Base-by-base conservation (phyloP, 2,329 filamentous ascomycete genomes). In the Thielaviopsis populi region DNA sequence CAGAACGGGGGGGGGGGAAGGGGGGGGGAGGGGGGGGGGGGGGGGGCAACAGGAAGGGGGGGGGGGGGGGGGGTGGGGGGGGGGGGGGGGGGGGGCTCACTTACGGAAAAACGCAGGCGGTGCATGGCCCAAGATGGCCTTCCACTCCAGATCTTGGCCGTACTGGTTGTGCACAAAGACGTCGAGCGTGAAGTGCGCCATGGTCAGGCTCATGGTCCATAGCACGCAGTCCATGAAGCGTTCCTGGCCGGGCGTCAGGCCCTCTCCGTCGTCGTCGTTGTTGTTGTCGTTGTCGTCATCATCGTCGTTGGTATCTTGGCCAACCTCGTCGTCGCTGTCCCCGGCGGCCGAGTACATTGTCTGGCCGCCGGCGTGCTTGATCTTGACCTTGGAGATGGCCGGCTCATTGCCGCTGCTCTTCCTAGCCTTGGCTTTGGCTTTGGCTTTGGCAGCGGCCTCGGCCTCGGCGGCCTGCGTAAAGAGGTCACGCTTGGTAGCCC, bases 111-210 rank as follows among this genome's bases (percentile, higher is more conserved):
- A 62, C 0, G 83, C 80, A 48, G 77, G 78, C 1, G 74, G 70
- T 1, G 83, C 78, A 58, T 86, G 79, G 60, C 70, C 70, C 13
- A 78, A 68, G 2, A 90, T 79, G 27, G 76, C 73, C 0, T 70
- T 64, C 84, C 85, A 89, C 2, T 79, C 71, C 1, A 91, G 78
- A 1, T 83, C 79, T 67, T 84, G 78, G n/a, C 83, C 82, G 70
- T 89, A 94, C 73, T 94, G 89, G 69, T 86, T 80, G 72, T 90
- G 87, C 24, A 91, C 87, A 11, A 94, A 77, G 43, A 91, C 84
- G 70, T 92, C 88, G 62, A 94, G 79, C 0, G 86, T 89, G 68
- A 91, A 85, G 71, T 92, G 87, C 61, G 91, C 74, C 77, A 85
- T 88, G 13, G 82, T 78, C 69, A 94, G 74, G 67, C 83, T 84